Base-by-base conservation (phyloP, 768 basidiomycete genomes). In the Holtermannia corniformis region DNA sequence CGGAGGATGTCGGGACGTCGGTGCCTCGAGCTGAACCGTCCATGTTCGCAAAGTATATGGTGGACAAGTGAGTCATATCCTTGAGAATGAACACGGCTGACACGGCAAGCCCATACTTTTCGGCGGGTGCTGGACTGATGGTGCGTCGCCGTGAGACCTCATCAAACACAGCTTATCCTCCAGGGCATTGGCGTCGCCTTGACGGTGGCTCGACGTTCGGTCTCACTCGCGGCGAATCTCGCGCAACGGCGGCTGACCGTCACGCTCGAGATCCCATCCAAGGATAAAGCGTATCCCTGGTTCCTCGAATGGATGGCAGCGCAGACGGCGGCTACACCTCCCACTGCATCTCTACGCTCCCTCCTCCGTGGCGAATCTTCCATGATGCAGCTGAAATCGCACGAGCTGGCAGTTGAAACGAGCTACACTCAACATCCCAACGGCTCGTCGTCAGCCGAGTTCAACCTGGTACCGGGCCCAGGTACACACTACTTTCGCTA, bases 111-210 rank as follows among this genome's bases (percentile, higher is more conserved):
- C 93, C 90, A 32, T 92, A 90, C 75, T 97, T 99, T 69, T 88
- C 93, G 69, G 95, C 93, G 45, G 93, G 95, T 23, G 96, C 96
- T 64, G 95, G 93, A 28, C 80, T 99, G 32, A 92, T 97, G 91
- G 93, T 92, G 60, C 53, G 74, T 56, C 11, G 21, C 5, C 12
- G 43, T 25, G 42, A 58, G 20, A 63, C 44, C 51, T 43, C 32
- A 23, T 50, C 22, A 10, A 12, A 10, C n/a, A n/a, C n/a, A n/a
- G n/a, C n/a, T n/a, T n/a, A n/a, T n/a, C n/a, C 23, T 45, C 44
- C 51, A 97, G 93, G 87, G 89, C n/a, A 77, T 97, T 43, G 89
- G 90, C 14, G 87, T 92, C 21, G 87, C 82, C 43, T 75, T 92
- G 1, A 84, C 86, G 10, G 76, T 79, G 26, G 78, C 92, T 45